Evolutionary conservation across 2,329 filamentous ascomycete species (phyloP), one percentile per base, ranked within the genome.

Genomic region (Trichoderma endophyticum): DNA sequence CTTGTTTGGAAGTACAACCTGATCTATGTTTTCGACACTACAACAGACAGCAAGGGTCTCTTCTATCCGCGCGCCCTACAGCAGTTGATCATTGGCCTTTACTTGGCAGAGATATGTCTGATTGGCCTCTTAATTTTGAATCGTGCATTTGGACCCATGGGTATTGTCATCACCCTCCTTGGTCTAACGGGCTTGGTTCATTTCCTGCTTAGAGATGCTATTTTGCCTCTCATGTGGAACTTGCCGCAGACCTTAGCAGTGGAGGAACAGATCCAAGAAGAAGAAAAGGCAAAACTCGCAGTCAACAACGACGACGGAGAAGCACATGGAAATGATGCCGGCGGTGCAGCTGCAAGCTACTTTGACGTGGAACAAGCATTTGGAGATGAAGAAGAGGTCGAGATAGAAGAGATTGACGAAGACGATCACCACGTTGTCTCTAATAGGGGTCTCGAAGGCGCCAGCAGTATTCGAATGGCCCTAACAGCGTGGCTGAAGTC

Each of bases 1-100:
- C 84, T 95, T 67, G 93, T 94, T 62, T 97, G 94, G 86, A 89
- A 93, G 21, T 97, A 98, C 86, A 97, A 97, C 79, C 83, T 98
- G 70, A 87, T 98, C 64, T 98, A 93, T 80, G 94, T 97, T 43
- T 92, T 91, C 65, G 93, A 97, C 79, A 90, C 92, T 9, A 84
- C 89, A 72, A 91, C 97, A 77, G 94, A 98, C 79, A 97, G 93
- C 48, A 93, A 97, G 78, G 95, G 95, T 18, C 88, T 95, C 15
- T 91, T 93, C 76, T 98, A 97, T 79, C 92, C 93, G 1, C 91
- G 91, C n/a, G 95, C 93, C 1, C 85, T 98, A 66, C 91, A 97
- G 80, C 95, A 98, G 72, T 89, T 97, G 62, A 90, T 95, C 32
- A 90, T 91, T 1, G 95, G 95, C 26, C 85, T 97, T 64, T 98